Base-by-base conservation (phyloP, 306 rosid species). In the Castanea crenata region DNA sequence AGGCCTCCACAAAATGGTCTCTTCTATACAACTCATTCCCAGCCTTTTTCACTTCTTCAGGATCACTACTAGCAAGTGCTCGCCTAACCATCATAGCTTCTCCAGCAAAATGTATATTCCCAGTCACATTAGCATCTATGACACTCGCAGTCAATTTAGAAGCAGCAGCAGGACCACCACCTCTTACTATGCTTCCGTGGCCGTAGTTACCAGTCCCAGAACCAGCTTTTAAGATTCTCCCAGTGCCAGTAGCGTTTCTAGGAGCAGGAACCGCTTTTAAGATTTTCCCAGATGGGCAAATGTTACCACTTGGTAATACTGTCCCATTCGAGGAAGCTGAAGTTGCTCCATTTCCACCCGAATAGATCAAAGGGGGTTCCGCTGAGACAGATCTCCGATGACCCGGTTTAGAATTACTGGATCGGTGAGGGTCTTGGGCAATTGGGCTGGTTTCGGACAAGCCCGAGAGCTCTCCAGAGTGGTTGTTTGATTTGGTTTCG, bases 121-220 rank as follows among this genome's bases (percentile, higher is more conserved):
- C 69, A 29, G 41, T 63, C 31, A 63, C 69, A 29, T 63, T 63
- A 21, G 27, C 13, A 4, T 59, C 65, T 21, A 25, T 0, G 4
- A 10, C 32, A 21, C 65, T 59, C 23, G 32, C 65, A 59, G 65
- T 4, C 15, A 83, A 71, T 83, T 89, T 86, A 13, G 76, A 75
- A 2, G 87, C 73, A 0, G 76, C 73, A 0, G 23, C 23, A 23
- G 23, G 23, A 23, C 90, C 70, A 1, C 90, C 90, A 14, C 93
- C 95, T 75, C 99, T 90, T 93, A 95, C 91, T 91, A 95, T 93
- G 79, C 96, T 95, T 1, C 99, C 99, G 32, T 92, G 98, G 34
- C 99, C 99, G 49, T 95, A 95, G 81, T 87, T 90, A 5, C 91
- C 96, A 77, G 75, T 85, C 2, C 99, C 99, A 21, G 91, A 81